phyloP scores from a whole-genome alignment of 768 basidiomycete genomes.

The Tylopilus rubrobrunneus region DNA sequence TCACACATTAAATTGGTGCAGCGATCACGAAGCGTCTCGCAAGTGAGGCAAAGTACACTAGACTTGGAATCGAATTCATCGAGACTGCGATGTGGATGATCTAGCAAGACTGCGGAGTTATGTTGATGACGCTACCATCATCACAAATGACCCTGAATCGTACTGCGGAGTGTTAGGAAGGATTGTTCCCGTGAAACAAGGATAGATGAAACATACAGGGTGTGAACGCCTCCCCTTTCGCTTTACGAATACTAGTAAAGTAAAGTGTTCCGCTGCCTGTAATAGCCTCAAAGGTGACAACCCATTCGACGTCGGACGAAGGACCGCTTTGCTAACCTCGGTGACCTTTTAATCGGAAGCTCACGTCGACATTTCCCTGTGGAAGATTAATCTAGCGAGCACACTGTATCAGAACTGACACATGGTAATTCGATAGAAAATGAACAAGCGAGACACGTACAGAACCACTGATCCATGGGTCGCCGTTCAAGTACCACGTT shows the following conservation, averaged over 20 bases:
- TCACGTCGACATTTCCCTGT: conserved; percentile 74
- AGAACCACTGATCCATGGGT: conserved; percentile 65
- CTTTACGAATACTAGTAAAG: conserved; percentile 78
- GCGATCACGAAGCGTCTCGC: background rate
- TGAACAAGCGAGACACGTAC: conserved; percentile 42
- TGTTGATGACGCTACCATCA: conserved; percentile 47
- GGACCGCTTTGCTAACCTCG: conserved; percentile 42
- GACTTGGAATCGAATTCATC: background rate
- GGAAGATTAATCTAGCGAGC: conserved; percentile 59
- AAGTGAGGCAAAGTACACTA: background rate
- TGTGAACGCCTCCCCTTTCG: conserved; percentile 66
- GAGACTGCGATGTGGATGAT: background rate
- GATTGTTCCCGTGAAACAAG: background rate
- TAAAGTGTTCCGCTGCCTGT: conserved; percentile 73
- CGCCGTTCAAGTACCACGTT: conserved; percentile 62
- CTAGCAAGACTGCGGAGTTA: conserved; percentile 8
- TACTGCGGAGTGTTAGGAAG: conserved; percentile 34
- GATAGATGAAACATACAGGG: conserved; percentile 46
- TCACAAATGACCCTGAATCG: conserved; percentile 67
- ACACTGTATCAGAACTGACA: background rate
- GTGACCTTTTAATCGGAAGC: conserved; percentile 71
- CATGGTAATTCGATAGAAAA: background rate
- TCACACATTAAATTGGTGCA: background rate
- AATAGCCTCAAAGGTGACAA: background rate
- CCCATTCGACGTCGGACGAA: background rate